Evolutionary conservation across 2,329 filamentous ascomycete genomes (phyloP).

Genomic region (Hypoxylon sp.): DNA sequence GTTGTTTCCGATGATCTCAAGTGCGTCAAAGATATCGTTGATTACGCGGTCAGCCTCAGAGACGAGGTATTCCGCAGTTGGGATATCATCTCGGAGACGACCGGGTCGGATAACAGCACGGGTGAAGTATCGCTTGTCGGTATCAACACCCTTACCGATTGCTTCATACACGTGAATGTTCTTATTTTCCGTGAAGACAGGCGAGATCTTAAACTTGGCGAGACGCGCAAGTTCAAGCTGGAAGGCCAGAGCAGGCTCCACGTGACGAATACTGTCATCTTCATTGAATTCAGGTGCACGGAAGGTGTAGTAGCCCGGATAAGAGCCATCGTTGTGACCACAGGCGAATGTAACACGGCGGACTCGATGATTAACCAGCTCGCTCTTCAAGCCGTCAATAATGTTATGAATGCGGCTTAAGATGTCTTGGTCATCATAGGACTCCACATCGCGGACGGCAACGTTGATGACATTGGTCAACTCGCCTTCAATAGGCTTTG

Average conservation of each 20-base stretch:
- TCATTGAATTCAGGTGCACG: constrained; percentile 90
- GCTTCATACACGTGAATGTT: constrained; percentile 99
- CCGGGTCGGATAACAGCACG: constrained; percentile 95
- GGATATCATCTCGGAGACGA: constrained; percentile 95
- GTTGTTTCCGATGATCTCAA: constrained; percentile 99
- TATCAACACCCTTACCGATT: constrained; percentile 92
- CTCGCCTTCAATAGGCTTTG: constrained; percentile 77
- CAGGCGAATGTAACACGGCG: constrained; percentile 97
- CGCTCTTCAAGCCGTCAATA: constrained; percentile 84
- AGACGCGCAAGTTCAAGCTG: constrained; percentile 96
- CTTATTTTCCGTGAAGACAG: constrained; percentile 98
- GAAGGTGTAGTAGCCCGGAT: constrained; percentile 99
- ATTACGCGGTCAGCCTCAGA: constrained; percentile 96
- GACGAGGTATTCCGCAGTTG: constrained; percentile 98
- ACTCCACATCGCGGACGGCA: constrained; percentile 90
- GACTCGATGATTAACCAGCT: constrained; percentile 84
- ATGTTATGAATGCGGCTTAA: constrained; percentile 81
- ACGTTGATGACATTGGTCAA: constrained; percentile 94
- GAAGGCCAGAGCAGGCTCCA: constrained; percentile 96
- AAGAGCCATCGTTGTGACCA: constrained; percentile 92
- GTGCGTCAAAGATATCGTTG: constrained; percentile 96
- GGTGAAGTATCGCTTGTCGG: constrained; percentile 98
- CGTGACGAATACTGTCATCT: constrained; percentile 96
- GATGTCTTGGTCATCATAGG: constrained; percentile 84
- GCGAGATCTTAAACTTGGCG: constrained; percentile 97